phyloP scores from a whole-genome alignment of 148 eudicot species.

The Cornus florida region DNA sequence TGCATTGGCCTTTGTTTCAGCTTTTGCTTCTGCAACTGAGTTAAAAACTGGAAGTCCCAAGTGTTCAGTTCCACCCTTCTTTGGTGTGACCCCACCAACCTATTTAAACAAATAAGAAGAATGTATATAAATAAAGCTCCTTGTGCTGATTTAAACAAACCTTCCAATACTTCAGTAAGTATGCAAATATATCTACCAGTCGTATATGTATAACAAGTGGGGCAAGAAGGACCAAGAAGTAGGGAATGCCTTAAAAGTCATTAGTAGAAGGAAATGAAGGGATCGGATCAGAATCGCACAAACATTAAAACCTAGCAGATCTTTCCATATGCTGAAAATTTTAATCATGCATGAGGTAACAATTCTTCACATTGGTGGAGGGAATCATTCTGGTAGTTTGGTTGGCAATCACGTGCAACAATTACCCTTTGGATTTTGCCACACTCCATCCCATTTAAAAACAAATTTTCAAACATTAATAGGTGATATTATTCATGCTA shows the following conservation, averaged over 20 bases:
- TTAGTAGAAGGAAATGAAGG: background rate
- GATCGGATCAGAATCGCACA: background rate
- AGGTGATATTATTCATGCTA: too few species aligned
- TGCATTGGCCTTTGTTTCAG: slow-evolving; percentile 93
- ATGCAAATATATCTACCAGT: background rate
- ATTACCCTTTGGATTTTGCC: too few species aligned
- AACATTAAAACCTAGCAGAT: too few species aligned
- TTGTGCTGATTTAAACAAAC: background rate
- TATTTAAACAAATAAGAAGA: slow-evolving; percentile 16
- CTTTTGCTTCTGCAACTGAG: slow-evolving; percentile 92
- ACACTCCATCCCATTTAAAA: too few species aligned
- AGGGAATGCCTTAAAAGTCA: background rate
- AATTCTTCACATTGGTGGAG: too few species aligned
- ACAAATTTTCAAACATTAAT: too few species aligned
- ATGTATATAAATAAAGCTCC: background rate
- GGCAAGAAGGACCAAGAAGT: background rate
- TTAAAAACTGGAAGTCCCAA: slow-evolving; percentile 95
- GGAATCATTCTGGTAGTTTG: too few species aligned
- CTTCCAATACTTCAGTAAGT: background rate
- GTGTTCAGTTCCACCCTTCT: slow-evolving; percentile 97
- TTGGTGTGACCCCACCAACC: slow-evolving; percentile 99
- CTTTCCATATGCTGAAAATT: too few species aligned
- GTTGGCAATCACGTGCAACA: too few species aligned
- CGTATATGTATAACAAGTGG: background rate
- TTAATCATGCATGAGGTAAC: too few species aligned